Percentiles rank a stretch among this genome's conserved stretches.
Evolutionary conservation across 768 basidiomycete species (phyloP).

Genomic region (Scleroderma bovista): DNA sequence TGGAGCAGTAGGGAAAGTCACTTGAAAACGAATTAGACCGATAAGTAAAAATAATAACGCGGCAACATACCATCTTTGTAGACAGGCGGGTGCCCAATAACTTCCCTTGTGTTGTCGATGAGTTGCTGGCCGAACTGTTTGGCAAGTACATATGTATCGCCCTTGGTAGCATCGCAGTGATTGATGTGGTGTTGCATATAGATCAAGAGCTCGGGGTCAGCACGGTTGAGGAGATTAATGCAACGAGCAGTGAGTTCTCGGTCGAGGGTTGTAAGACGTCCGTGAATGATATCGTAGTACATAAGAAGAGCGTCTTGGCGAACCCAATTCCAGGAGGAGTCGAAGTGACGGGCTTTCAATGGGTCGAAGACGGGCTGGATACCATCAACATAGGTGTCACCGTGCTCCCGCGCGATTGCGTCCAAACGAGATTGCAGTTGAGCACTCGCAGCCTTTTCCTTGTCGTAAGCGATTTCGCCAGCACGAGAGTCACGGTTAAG

Average conservation of each 20-base stretch:
- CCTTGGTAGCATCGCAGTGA: conserved; percentile 69
- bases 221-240: conserved; percentile 95
- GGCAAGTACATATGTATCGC: conserved; percentile 90
- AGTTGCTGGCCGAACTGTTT: conserved; percentile 97
- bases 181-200: conserved; percentile 98
- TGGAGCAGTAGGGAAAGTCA: conserved; percentile 98
- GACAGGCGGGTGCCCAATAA: conserved; percentile 75
- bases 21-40: conserved; percentile 31
- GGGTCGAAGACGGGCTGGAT: conserved; percentile 94
- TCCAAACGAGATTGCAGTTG: conserved; percentile 84
- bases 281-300: conserved; percentile 99
- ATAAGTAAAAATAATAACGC: not conserved
- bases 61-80: conserved; percentile 87
- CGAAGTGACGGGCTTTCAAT: conserved; percentile 95
- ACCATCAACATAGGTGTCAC: conserved; percentile 88
- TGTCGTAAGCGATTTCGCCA: conserved; percentile 85
- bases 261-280: conserved; percentile 88
- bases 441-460: conserved; percentile 68
- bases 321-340: conserved; percentile 99
- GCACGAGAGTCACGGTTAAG: conserved; percentile 89
- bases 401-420: conserved; percentile 85
- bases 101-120: conserved; percentile 88
- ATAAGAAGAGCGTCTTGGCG: conserved; percentile 94
- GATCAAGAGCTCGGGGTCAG: conserved; percentile 82
- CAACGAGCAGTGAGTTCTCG: conserved; percentile 96